Conservation (phyloP, 306 rosid species). For the Malus fusca region DNA sequence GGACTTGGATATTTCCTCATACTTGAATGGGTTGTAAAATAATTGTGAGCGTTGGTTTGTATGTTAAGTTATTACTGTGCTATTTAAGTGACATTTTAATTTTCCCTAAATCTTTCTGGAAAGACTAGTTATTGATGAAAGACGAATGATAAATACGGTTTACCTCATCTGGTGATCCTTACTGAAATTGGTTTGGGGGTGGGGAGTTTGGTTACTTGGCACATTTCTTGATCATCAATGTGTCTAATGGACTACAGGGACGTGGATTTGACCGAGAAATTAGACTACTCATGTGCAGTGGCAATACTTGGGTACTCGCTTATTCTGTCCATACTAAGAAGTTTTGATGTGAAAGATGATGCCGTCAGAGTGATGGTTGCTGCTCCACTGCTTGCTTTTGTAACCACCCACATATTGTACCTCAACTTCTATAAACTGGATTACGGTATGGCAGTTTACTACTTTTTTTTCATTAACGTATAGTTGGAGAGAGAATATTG, state of each 20-base stretch:
- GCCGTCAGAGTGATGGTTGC: slow-evolving; percentile 71
- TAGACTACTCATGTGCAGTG: slow-evolving; percentile 62
- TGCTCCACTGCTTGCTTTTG: slow-evolving; percentile 69
- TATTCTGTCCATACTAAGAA: slow-evolving; percentile 49
- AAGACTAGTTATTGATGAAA: background rate
- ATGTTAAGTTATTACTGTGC: background rate
- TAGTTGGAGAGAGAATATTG: background rate
- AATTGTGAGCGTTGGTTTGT: background rate
- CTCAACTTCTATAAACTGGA: slow-evolving; percentile 61
- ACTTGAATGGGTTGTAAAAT: too few relatives aligned
- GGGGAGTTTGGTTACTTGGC: background rate
- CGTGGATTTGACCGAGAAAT: slow-evolving; percentile 52
- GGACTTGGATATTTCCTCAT: too few relatives aligned
- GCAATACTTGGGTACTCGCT: slow-evolving; percentile 71
- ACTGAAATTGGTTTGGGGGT: too few relatives aligned
- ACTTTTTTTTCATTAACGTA: background rate
- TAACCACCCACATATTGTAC: slow-evolving; percentile 58
- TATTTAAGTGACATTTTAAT: background rate
- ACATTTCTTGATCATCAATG: background rate
- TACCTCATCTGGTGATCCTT: background rate
- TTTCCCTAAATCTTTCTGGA: background rate
- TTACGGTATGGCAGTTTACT: slow-evolving; percentile 33
- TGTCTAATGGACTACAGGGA: slow-evolving; percentile 42
- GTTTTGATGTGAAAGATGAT: slow-evolving; percentile 52
- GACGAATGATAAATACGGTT: background rate